phyloP scores from a whole-genome alignment of 495 filamentous ascomycete genomes.

The Hypoxylon trugodes region DNA sequence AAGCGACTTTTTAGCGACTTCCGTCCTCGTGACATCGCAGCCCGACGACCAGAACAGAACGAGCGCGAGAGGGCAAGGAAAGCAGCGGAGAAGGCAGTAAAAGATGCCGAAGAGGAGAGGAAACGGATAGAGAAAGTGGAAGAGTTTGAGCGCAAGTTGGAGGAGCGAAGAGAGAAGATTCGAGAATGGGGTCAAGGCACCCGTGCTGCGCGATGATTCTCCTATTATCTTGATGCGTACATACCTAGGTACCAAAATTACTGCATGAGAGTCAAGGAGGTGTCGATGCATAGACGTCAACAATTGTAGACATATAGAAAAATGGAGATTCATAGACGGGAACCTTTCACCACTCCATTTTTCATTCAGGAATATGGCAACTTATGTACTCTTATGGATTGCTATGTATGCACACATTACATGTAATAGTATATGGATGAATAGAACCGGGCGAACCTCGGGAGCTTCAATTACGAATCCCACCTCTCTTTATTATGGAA shows the following conservation, averaged over 20 bases:
- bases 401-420: neutral
- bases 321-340: slow-evolving; percentile 1
- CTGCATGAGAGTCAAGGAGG: neutral
- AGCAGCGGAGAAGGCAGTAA: slow-evolving; percentile 65
- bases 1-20: slow-evolving; percentile 92
- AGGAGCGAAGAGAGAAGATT: slow-evolving; percentile 48
- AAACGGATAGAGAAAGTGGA: slow-evolving; percentile 56
- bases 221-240: neutral
- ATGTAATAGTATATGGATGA: neutral
- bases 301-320: slow-evolving; percentile 28
- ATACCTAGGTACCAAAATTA: neutral
- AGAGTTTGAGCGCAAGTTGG: slow-evolving; percentile 59
- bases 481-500: neutral
- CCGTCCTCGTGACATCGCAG: slow-evolving; percentile 91
- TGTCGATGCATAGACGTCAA: slow-evolving; percentile 18
- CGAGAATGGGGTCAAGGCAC: slow-evolving; percentile 30
- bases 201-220: slow-evolving; percentile 9
- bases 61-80: slow-evolving; percentile 74
- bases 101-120: slow-evolving; percentile 63
- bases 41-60: slow-evolving; percentile 87
- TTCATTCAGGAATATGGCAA: slow-evolving; percentile 1
- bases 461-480: no score
- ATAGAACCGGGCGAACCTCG: slow-evolving; percentile 26
- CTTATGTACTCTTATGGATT: neutral
- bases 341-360: neutral